These are phyloP conservation scores for Lachnellula suecica DNA, from an alignment of 2,329 filamentous ascomycete species.

Conservation along the genomic window DNA sequence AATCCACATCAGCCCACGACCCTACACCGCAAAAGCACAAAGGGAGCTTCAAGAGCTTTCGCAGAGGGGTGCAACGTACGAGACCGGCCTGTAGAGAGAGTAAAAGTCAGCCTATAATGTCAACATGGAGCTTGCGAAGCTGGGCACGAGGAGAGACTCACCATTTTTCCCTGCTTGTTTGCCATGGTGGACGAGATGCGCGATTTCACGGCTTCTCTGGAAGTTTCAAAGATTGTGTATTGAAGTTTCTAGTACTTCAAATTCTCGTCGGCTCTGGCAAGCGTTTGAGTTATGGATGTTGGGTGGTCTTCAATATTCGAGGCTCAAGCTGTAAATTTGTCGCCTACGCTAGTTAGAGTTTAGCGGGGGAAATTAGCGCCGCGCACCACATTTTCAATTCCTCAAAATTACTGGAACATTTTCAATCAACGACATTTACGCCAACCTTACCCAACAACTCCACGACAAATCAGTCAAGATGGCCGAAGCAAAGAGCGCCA, in stretches of 20 bases:
- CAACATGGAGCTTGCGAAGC: conserved; percentile 46
- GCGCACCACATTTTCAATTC: conserved; percentile 10
- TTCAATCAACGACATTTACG: conserved; percentile 16
- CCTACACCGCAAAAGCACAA: conserved; percentile 5
- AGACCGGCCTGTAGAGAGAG: conserved; percentile 63
- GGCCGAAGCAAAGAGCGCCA: conserved; percentile 82
- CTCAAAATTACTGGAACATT: conserved; percentile 19
- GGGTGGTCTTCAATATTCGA: conserved; percentile 14
- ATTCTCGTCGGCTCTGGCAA: conserved; percentile 29
- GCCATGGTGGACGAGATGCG: conserved; percentile 57
- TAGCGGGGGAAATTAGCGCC: conserved; percentile 9
- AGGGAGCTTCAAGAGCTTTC: conserved; percentile 35
- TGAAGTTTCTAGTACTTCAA: conserved; percentile 34
- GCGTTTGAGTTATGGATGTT: conserved; percentile 20
- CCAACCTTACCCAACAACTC: conserved; percentile 14
- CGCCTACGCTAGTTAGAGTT: conserved; percentile 8
- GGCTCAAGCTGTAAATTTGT: conserved; percentile 5
- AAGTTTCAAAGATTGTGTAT: conserved; percentile 34
- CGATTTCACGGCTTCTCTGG: conserved; percentile 35
- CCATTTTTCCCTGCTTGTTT: conserved; percentile 99
- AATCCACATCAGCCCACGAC: conserved; percentile 19
- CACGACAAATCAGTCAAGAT: conserved; percentile 33
- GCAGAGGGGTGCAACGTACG: conserved; percentile 51
- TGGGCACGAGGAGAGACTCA: conserved; percentile 54
- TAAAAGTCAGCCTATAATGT: conserved; percentile 59